Evolutionary conservation across 106 monocot genomes (phyloP).

Genomic region (Acorus calamus): DNA sequence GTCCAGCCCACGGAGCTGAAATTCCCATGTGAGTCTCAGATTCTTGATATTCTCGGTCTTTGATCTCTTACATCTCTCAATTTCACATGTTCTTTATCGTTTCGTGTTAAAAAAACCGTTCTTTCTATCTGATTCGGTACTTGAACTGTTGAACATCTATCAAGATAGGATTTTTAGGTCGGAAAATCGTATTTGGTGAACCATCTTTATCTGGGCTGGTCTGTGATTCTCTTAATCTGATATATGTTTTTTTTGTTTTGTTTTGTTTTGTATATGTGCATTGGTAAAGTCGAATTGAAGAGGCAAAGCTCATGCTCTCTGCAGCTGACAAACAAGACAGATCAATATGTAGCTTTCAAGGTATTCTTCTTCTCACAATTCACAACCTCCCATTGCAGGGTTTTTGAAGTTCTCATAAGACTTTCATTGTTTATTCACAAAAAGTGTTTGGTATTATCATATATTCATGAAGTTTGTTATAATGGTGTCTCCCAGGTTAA

Average conservation of each 20-base stretch:
- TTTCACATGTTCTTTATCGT: not conserved
- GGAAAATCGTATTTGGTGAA: too few species aligned
- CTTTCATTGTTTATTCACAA: too few species aligned
- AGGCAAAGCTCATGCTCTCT: conserved; percentile 39
- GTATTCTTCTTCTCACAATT: conserved; percentile 4
- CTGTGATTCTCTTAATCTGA: not conserved
- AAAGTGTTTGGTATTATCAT: too few species aligned
- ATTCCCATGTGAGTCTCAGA: conserved; percentile 20
- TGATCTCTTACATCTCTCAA: not conserved
- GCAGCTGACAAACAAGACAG: conserved; percentile 46
- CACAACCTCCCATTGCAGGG: not conserved
- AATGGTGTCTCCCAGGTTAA: conserved; percentile 48
- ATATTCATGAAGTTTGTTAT: not conserved
- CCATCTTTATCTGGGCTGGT: not conserved
- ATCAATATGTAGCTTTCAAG: conserved; percentile 44
- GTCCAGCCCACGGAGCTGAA: conserved; percentile 33
- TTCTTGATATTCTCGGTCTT: not conserved
- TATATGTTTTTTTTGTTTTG: not conserved
- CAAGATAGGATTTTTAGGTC: too few species aligned
- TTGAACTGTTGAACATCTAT: too few species aligned
- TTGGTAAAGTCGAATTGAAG: conserved; percentile 27
- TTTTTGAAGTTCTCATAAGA: not conserved
- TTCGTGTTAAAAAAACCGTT: too few species aligned
- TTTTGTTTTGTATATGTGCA: not conserved
- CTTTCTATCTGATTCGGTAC: too few species aligned